A percentile compares a stretch with the other conserved stretches of the same genome.
phyloP scores from a whole-genome alignment of 2,329 filamentous ascomycete genomes.

The Volutella citrinella region DNA sequence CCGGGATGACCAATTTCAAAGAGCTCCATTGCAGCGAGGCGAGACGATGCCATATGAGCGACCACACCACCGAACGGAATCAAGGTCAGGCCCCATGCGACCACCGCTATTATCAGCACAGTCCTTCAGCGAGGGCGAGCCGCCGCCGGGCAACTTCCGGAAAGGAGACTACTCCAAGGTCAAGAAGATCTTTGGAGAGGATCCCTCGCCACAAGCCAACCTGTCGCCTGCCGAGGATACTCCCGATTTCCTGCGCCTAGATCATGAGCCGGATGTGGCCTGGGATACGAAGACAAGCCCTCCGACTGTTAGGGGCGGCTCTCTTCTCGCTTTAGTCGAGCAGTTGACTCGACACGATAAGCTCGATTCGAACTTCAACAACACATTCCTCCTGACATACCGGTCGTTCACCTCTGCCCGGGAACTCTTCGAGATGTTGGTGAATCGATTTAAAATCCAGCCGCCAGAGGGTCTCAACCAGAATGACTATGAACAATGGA shows the following conservation, averaged over 20 bases:
- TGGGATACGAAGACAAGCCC: conserved; percentile 81
- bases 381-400: conserved; percentile 96
- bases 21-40: conserved; percentile 53
- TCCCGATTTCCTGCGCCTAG: conserved; percentile 80
- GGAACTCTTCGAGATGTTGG: conserved; percentile 89
- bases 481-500: conserved; percentile 81
- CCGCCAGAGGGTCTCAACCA: conserved; percentile 77
- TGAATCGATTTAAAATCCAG: conserved; percentile 88
- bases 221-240: conserved; percentile 65
- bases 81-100: conserved; percentile 42
- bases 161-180: conserved; percentile 63
- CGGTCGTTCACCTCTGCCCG: conserved; percentile 88
- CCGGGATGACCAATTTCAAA: conserved; percentile 45
- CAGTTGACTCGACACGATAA: conserved; percentile 95
- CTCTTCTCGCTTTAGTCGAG: conserved; percentile 83
- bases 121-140: conserved; percentile 63
- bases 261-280: conserved; percentile 83
- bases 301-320: conserved; percentile 81
- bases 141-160: conserved; percentile 47
- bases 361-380: conserved; percentile 92
- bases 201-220: conserved; percentile 48
- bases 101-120: conserved; percentile 53
- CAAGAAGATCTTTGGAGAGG: conserved; percentile 64
- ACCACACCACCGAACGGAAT: conserved; percentile 55
- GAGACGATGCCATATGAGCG: conserved; percentile 56